These are phyloP conservation scores for Capniomyces stellatus DNA, from an alignment of 371 early-diverging fungal genomes.

Conservation along the genomic window DNA sequence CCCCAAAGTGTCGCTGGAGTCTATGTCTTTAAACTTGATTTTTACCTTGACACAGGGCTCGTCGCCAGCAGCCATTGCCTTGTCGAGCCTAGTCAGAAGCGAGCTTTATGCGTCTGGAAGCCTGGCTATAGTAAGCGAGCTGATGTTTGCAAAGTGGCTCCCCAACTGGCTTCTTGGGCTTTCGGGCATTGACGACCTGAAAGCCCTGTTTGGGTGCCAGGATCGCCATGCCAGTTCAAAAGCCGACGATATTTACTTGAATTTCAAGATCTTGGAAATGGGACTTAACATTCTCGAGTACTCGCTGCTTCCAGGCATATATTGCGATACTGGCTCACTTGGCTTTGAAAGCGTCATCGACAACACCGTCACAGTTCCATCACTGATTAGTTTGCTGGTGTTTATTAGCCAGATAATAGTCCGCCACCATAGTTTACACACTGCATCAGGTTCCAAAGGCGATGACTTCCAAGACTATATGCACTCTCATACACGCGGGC, in stretches of 20 bases:
- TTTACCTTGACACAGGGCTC: neutral
- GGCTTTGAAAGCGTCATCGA: too few relatives aligned
- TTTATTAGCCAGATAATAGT: too few relatives aligned
- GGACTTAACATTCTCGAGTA: neutral
- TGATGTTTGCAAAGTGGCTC: neutral
- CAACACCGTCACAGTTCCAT: too few relatives aligned
- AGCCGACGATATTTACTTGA: neutral
- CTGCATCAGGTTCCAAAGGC: too few relatives aligned
- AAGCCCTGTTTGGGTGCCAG: neutral
- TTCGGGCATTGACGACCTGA: neutral
- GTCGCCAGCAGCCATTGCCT: neutral
- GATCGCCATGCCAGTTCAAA: too few relatives aligned
- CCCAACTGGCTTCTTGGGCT: neutral
- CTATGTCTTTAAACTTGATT: neutral
- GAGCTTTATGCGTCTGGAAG: neutral
- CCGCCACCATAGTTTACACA: too few relatives aligned
- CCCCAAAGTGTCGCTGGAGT: too few relatives aligned
- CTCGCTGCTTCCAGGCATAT: too few relatives aligned
- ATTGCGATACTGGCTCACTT: too few relatives aligned
- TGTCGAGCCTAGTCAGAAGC: neutral
- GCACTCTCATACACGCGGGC: too few relatives aligned
- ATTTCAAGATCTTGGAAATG: neutral
- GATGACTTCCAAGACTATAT: too few relatives aligned
- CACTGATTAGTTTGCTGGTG: too few relatives aligned
- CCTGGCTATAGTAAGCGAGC: neutral